Conservation (phyloP, 768 basidiomycete species). For the Lactarius vividus region DNA sequence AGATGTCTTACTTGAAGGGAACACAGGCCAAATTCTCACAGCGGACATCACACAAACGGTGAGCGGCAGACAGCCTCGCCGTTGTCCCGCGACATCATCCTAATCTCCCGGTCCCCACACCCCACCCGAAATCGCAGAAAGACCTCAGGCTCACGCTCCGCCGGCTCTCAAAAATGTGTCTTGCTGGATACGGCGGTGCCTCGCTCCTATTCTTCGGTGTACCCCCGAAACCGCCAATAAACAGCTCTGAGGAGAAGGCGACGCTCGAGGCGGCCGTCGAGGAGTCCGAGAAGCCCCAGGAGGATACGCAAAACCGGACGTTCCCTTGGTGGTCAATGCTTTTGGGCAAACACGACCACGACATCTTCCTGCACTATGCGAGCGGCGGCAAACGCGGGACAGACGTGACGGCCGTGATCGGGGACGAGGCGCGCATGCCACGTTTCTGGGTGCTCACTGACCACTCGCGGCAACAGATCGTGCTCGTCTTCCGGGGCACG, state of each 20-base stretch:
- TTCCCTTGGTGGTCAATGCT: slow-evolving; percentile 87
- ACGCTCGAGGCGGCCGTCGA: slow-evolving; percentile 64
- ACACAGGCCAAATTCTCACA: slow-evolving; percentile 69
- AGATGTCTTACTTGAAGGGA: slow-evolving; percentile 65
- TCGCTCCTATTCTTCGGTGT: slow-evolving; percentile 80
- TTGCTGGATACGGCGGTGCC: slow-evolving; percentile 84
- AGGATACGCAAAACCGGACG: slow-evolving; percentile 7
- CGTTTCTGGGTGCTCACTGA: slow-evolving; percentile 86
- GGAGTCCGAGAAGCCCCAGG: slow-evolving; percentile 53
- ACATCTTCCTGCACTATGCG: slow-evolving; percentile 72
- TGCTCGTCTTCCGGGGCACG: slow-evolving; percentile 64
- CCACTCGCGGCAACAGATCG: slow-evolving; percentile 67
- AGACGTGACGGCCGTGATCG: slow-evolving; percentile 49
- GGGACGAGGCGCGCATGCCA: slow-evolving; percentile 70
- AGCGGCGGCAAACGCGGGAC: slow-evolving; percentile 24
- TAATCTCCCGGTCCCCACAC: slow-evolving; percentile 27
- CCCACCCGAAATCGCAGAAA: slow-evolving; percentile 33
- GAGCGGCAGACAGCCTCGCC: slow-evolving; percentile 35
- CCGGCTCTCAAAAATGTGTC: slow-evolving; percentile 75
- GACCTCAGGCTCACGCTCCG: slow-evolving; percentile 71
- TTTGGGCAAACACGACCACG: slow-evolving; percentile 75
- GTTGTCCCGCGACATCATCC: slow-evolving; percentile 29
- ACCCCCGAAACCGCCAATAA: slow-evolving; percentile 32
- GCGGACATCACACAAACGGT: slow-evolving; percentile 72
- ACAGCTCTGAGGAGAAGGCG: slow-evolving; percentile 51